Conservation (phyloP, 306 rosid genomes). For the Astragalus glycyphyllos region DNA sequence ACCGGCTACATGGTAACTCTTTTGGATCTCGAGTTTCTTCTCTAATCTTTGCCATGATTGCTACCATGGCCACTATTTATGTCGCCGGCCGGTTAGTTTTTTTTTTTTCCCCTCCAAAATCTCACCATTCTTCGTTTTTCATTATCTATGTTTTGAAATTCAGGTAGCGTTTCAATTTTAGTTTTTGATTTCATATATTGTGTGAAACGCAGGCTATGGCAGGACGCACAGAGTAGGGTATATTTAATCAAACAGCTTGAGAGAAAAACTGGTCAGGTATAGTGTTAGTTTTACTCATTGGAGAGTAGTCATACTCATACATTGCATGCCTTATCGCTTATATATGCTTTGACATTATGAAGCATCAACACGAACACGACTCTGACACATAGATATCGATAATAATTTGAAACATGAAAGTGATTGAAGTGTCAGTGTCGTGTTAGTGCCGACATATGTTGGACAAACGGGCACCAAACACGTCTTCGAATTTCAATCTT, state of each 20-base stretch:
- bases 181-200: background rate
- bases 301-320: background rate
- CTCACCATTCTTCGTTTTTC: background rate
- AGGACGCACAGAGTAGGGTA: conserved; percentile 66
- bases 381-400: no score
- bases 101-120: background rate
- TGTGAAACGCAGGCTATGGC: conserved; percentile 61
- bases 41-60: conserved; percentile 58
- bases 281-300: conserved; percentile 31
- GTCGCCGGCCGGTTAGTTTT: conserved; percentile 68
- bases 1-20: conserved; percentile 59
- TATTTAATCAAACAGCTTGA: conserved; percentile 60
- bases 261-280: conserved; percentile 58
- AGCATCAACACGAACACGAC: no score
- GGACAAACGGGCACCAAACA: no score
- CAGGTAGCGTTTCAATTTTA: background rate
- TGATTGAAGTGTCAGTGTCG: no score
- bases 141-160: background rate
- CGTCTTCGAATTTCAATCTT: no score
- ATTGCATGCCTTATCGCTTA: background rate
- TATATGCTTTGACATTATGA: no score
- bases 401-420: no score
- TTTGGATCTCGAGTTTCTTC: conserved; percentile 60
- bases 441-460: no score
- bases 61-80: conserved; percentile 76